A percentile compares a stretch with the other conserved stretches of the same genome.
Evolutionary conservation across 768 basidiomycete species (phyloP).

Genomic region (Phylloporus rhodoxanthus): DNA sequence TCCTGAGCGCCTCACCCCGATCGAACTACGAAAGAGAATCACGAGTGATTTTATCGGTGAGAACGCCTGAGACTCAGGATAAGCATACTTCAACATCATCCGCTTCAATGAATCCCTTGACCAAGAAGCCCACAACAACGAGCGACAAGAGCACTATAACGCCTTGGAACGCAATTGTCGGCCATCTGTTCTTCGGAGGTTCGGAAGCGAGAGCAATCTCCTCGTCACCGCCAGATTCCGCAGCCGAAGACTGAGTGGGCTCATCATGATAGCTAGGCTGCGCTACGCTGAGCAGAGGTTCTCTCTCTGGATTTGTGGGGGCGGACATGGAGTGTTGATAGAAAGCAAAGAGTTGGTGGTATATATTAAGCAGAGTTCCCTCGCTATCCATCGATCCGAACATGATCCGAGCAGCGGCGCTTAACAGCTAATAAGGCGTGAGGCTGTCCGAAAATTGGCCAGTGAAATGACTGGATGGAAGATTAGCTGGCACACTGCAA

Average conservation of each 20-base stretch:
- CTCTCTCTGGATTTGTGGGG: slow-evolving; percentile 10
- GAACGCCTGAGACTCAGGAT: slow-evolving; percentile 12
- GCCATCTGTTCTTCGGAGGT: slow-evolving; percentile 9
- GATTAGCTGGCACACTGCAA: background rate
- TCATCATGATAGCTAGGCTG: slow-evolving; percentile 14
- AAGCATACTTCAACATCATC: slow-evolving; percentile 57
- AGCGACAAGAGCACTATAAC: slow-evolving; percentile 33
- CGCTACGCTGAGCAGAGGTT: slow-evolving; percentile 21
- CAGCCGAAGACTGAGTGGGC: background rate
- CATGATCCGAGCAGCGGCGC: too few species aligned
- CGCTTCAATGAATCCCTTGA: slow-evolving; percentile 67
- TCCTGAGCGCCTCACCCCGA: slow-evolving; percentile 64
- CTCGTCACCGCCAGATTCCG: slow-evolving; percentile 14
- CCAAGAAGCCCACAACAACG: slow-evolving; percentile 43
- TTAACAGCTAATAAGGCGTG: too few species aligned
- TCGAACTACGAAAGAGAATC: slow-evolving; percentile 60
- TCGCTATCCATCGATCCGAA: background rate
- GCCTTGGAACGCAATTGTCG: slow-evolving; percentile 24
- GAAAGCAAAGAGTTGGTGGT: slow-evolving; percentile 2
- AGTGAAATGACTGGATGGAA: background rate
- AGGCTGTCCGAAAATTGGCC: background rate
- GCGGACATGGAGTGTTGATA: slow-evolving; percentile 12
- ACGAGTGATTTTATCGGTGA: slow-evolving; percentile 44
- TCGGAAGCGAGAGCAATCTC: slow-evolving; percentile 5
- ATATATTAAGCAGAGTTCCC: background rate